Percentiles rank a stretch among this genome's conserved stretches.
phyloP scores from a whole-genome alignment of 176 grass and related monocot species.

The Elaeis guineensis region DNA sequence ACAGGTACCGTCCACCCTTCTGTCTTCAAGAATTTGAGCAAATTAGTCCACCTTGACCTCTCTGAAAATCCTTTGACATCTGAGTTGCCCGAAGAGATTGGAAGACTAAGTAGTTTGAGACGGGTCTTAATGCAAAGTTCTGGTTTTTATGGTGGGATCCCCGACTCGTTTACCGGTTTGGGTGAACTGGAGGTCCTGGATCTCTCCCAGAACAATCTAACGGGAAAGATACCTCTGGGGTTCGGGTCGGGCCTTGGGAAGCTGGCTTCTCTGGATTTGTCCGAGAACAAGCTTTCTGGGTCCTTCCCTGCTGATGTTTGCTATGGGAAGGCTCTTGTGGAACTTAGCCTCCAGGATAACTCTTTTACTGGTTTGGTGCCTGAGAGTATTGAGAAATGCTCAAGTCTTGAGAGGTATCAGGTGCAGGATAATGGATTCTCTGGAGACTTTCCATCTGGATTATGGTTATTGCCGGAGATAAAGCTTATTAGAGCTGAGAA shows the following conservation, averaged over 20 bases:
- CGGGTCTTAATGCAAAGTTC: slow-evolving; percentile 51
- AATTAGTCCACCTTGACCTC: slow-evolving; percentile 51
- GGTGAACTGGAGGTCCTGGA: slow-evolving; percentile 53
- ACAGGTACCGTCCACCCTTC: slow-evolving; percentile 54
- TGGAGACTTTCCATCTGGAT: slow-evolving; percentile 40
- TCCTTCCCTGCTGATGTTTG: slow-evolving; percentile 37
- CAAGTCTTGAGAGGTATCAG: slow-evolving; percentile 51
- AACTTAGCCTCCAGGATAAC: slow-evolving; percentile 22
- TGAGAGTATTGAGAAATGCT: slow-evolving; percentile 20
- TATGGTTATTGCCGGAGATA: slow-evolving; percentile 61
- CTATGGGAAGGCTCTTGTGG: slow-evolving; percentile 16
- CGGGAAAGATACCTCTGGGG: slow-evolving; percentile 36
- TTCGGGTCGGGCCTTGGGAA: slow-evolving; percentile 44
- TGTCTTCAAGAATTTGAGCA: slow-evolving; percentile 46
- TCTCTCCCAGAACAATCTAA: slow-evolving; percentile 55
- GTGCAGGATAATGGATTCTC: slow-evolving; percentile 59
- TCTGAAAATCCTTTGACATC: slow-evolving; percentile 53
- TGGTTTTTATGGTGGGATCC: slow-evolving; percentile 46
- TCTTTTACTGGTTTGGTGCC: slow-evolving; percentile 20
- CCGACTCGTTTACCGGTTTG: slow-evolving; percentile 28
- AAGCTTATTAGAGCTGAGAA: slow-evolving; percentile 48
- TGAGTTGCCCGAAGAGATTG: slow-evolving; percentile 51
- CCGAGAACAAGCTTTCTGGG: slow-evolving; percentile 42
- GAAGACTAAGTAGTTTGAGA: slow-evolving; percentile 26
- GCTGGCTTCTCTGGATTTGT: slow-evolving; percentile 46